Evolutionary conservation across 441 rosid genomes (phyloP).

Genomic region (Euphorbia celastroides): DNA sequence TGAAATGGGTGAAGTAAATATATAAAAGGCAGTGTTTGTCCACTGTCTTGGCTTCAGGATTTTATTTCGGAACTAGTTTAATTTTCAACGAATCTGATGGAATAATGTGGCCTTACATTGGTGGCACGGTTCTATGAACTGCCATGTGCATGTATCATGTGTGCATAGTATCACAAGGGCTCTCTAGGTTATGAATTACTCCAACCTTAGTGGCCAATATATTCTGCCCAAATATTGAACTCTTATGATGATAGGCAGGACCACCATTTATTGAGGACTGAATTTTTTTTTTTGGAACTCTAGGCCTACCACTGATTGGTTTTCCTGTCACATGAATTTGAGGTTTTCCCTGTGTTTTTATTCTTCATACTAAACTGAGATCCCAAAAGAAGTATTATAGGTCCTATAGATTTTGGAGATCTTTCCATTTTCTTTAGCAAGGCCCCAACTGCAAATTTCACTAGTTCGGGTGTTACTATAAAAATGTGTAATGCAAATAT

Average conservation of each 20-base stretch:
- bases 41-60: background rate
- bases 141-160: background rate
- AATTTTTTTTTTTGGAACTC: too few species aligned
- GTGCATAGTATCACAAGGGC: background rate
- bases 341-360: background rate
- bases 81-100: background rate
- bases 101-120: background rate
- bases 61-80: background rate
- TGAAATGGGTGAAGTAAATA: conserved; percentile 1
- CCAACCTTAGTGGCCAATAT: background rate
- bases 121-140: background rate
- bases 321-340: background rate
- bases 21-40: background rate
- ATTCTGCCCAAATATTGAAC: background rate
- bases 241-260: background rate
- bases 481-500: background rate
- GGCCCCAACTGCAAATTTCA: background rate
- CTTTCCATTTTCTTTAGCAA: background rate
- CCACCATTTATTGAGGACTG: background rate
- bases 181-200: background rate
- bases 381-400: background rate
- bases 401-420: background rate
- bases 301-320: background rate
- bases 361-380: background rate
- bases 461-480: background rate